A percentile compares a stretch with the other conserved stretches of the same genome.
These are phyloP conservation scores for Penicillium taxi DNA, from an alignment of 495 filamentous ascomycete genomes.

Conservation along the genomic window DNA sequence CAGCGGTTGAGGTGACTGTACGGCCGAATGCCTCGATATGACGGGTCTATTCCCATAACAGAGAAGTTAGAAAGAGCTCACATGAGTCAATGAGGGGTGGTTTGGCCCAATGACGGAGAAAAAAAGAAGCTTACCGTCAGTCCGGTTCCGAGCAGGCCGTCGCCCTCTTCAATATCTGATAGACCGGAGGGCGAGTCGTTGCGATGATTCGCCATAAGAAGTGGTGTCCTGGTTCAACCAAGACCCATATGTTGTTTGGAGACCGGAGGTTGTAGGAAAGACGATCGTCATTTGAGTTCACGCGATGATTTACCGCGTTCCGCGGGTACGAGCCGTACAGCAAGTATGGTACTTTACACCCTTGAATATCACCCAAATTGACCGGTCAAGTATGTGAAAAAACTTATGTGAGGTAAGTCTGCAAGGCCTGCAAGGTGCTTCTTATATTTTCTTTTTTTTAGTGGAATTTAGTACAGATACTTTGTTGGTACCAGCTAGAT, in stretches of 20 bases:
- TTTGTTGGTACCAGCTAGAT: no score
- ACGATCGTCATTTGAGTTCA: conserved; percentile 22
- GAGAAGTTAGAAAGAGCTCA: no score
- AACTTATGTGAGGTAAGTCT: no score
- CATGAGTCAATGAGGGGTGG: conserved; percentile 5
- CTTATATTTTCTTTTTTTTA: no score
- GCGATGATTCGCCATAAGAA: conserved; percentile 40
- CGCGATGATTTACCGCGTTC: conserved; percentile 37
- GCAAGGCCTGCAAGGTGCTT: conserved; percentile 10
- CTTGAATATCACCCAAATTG: conserved; percentile 1
- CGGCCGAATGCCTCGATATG: conserved; percentile 87
- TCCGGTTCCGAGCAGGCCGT: conserved; percentile 45
- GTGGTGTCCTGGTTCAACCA: conserved; percentile 17
- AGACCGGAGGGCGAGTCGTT: conserved; percentile 41
- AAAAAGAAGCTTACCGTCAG: conserved; percentile 37
- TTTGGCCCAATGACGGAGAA: conserved; percentile 3
- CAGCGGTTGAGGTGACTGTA: conserved; percentile 91
- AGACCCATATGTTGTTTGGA: conserved; percentile 25
- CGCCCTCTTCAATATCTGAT: conserved; percentile 41
- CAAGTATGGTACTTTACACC: conserved; percentile 14
- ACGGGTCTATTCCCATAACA: conserved; percentile 52
- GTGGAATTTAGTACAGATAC: no score
- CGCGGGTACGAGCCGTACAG: conserved; percentile 12
- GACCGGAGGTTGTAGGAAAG: conserved; percentile 18
- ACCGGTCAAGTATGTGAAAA: no score